Percentiles rank a stretch among this genome's conserved stretches.
phyloP scores from a whole-genome alignment of 768 basidiomycete species.

The Candolleomyces aberdarensis region DNA sequence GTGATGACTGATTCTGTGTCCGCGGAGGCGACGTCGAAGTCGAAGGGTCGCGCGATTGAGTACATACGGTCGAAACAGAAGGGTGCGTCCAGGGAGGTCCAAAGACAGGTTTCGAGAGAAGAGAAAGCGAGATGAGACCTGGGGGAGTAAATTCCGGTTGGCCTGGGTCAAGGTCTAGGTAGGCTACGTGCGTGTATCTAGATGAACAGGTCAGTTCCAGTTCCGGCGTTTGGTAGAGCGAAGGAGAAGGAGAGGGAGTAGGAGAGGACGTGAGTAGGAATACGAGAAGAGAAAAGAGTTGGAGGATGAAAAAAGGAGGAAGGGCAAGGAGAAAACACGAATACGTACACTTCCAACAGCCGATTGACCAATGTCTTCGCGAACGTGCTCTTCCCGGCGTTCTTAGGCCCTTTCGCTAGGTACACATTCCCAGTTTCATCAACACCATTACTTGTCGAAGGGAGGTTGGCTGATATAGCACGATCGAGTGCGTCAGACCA shows the following conservation, averaged over 20 bases:
- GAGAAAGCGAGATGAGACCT: slow-evolving; percentile 78
- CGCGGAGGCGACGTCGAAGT: too few species aligned
- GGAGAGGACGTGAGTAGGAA: too few species aligned
- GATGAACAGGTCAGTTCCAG: not conserved
- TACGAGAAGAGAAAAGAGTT: too few species aligned
- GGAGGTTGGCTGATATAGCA: slow-evolving; percentile 11
- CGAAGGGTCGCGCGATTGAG: not conserved
- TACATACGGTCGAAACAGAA: not conserved
- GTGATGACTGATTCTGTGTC: too few species aligned
- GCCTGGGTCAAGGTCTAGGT: slow-evolving; percentile 88
- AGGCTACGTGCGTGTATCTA: slow-evolving; percentile 82
- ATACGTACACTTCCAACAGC: slow-evolving; percentile 50
- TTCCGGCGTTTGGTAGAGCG: too few species aligned
- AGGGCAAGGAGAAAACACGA: slow-evolving; percentile 12
- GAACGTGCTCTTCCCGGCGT: slow-evolving; percentile 89
- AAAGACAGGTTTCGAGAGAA: slow-evolving; percentile 65
- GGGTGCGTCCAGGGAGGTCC: slow-evolving; percentile 40
- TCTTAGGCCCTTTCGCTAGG: slow-evolving; percentile 82
- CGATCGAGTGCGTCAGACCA: slow-evolving; percentile 36
- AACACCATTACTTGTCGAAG: slow-evolving; percentile 4
- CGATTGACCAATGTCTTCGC: slow-evolving; percentile 70
- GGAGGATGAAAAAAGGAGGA: too few species aligned
- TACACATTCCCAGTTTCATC: slow-evolving; percentile 32
- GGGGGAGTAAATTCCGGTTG: slow-evolving; percentile 92
- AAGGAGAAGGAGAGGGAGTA: too few species aligned